Conservation (phyloP, 2,329 filamentous ascomycete genomes). For the Pezicula carpinea region DNA sequence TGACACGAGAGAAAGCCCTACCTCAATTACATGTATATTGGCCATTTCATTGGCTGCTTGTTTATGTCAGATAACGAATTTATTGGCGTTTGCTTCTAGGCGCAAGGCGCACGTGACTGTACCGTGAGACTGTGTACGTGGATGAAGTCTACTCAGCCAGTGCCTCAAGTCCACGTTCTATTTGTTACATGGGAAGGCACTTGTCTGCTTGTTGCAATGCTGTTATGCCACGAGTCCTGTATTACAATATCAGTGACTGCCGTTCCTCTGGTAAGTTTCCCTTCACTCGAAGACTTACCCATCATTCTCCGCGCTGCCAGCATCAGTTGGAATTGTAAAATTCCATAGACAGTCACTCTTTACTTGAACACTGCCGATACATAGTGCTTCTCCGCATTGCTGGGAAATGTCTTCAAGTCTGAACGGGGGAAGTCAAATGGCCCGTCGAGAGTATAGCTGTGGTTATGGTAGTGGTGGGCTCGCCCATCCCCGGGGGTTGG, state of each 20-base stretch:
- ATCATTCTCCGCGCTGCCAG: no score
- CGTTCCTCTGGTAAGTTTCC: no score
- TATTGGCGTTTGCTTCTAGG: slow-evolving; percentile 16
- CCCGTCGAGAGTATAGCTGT: no score
- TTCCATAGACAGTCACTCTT: no score
- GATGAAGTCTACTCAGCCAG: slow-evolving; percentile 8
- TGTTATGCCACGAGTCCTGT: neutral
- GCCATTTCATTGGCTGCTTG: slow-evolving; percentile 12
- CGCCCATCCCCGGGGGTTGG: no score
- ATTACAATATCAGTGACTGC: neutral
- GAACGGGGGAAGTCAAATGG: no score
- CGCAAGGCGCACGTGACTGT: slow-evolving; percentile 12
- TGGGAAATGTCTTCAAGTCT: no score
- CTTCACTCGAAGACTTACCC: no score
- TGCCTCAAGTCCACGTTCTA: slow-evolving; percentile 13
- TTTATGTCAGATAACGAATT: slow-evolving; percentile 14
- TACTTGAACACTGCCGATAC: no score
- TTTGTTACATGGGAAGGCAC: slow-evolving; percentile 18
- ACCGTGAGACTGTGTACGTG: slow-evolving; percentile 2
- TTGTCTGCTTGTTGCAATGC: slow-evolving; percentile 5
- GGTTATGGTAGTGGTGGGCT: no score
- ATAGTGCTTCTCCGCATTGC: no score
- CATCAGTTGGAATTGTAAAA: no score
- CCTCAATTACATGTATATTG: slow-evolving; percentile 17
- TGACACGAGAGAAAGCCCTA: slow-evolving; percentile 10